These are phyloP conservation scores for Mortierella polycephala DNA, from an alignment of 371 early-diverging fungal species.

Conservation along the genomic window DNA sequence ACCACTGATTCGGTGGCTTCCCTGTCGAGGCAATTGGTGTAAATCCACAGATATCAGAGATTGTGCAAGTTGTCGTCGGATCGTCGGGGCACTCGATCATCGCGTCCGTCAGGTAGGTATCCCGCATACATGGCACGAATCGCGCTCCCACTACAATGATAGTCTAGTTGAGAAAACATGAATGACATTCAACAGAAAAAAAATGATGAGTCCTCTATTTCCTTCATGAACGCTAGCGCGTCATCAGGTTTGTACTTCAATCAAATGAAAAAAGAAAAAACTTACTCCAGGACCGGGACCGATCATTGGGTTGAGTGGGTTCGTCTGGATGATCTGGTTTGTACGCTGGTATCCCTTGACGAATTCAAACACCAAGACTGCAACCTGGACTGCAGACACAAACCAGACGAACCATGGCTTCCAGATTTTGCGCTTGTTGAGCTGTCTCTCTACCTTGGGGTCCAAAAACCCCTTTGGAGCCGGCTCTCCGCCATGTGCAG, in stretches of 20 bases:
- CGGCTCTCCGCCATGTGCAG: conserved; percentile 15
- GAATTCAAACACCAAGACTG: conserved; percentile 65
- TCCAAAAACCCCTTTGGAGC: conserved; percentile 43
- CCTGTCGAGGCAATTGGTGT: conserved; percentile 52
- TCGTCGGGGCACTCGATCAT: conserved; percentile 50
- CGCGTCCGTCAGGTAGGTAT: conserved; percentile 49
- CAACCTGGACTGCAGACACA: conserved; percentile 65
- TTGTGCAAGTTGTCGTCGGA: conserved; percentile 54
- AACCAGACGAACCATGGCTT: conserved; percentile 66
- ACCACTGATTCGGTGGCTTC: conserved; percentile 76
- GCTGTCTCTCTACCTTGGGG: conserved; percentile 45
- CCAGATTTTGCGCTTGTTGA: conserved; percentile 33
- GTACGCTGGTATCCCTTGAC: conserved; percentile 64
- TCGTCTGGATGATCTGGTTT: conserved; percentile 61
- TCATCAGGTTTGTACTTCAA: no score
- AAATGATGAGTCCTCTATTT: no score
- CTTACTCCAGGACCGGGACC: conserved; percentile 68
- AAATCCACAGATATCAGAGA: conserved; percentile 68
- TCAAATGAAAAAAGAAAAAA: conserved; percentile 3
- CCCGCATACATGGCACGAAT: conserved; percentile 71
- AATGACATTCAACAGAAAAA: background rate
- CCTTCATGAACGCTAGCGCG: no score
- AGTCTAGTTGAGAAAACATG: conserved; percentile 44
- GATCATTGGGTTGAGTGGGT: conserved; percentile 71
- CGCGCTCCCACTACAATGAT: conserved; percentile 68